phyloP scores from a whole-genome alignment of 2,329 filamentous ascomycete genomes.

The Verticillium klebahnii region DNA sequence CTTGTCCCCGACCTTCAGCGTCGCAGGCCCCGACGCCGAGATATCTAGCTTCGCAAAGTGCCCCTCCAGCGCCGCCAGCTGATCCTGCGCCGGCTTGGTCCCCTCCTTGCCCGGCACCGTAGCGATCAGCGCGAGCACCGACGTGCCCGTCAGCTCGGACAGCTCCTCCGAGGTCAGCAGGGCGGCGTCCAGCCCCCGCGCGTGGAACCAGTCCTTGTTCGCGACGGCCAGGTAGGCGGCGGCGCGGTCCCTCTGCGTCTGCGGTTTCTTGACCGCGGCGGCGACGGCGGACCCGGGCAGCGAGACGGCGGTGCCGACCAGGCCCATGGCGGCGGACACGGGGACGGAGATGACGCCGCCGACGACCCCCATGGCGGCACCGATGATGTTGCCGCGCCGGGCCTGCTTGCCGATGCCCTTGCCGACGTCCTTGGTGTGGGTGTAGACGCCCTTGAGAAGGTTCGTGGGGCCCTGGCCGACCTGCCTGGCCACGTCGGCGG shows the following conservation, averaged over 20 bases:
- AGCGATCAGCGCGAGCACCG: constrained; percentile 35
- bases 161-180: constrained; percentile 27
- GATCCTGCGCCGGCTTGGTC: constrained; percentile 7
- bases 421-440: constrained; percentile 31
- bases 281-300: constrained; percentile 28
- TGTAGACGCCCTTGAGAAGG: constrained; percentile 28
- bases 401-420: constrained; percentile 28
- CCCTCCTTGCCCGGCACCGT: constrained; percentile 21
- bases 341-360: constrained; percentile 34
- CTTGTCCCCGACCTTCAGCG: constrained; percentile 10
- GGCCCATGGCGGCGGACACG: constrained; percentile 29
- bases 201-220: constrained; percentile 37
- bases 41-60: constrained; percentile 25
- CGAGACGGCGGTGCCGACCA: constrained; percentile 25
- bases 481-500: constrained; percentile 29
- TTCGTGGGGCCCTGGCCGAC: constrained; percentile 11
- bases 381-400: constrained; percentile 33
- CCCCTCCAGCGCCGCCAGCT: constrained; percentile 11
- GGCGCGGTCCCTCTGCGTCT: constrained; percentile 35
- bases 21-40: neutral
- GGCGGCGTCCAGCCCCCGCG: constrained; percentile 30
- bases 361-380: constrained; percentile 29
- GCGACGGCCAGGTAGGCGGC: constrained; percentile 35
- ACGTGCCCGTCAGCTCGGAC: constrained; percentile 19
- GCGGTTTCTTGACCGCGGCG: constrained; percentile 30